Evolutionary conservation across 2,329 filamentous ascomycete genomes (phyloP).

Genomic region (Cordyceps tenuipes): DNA sequence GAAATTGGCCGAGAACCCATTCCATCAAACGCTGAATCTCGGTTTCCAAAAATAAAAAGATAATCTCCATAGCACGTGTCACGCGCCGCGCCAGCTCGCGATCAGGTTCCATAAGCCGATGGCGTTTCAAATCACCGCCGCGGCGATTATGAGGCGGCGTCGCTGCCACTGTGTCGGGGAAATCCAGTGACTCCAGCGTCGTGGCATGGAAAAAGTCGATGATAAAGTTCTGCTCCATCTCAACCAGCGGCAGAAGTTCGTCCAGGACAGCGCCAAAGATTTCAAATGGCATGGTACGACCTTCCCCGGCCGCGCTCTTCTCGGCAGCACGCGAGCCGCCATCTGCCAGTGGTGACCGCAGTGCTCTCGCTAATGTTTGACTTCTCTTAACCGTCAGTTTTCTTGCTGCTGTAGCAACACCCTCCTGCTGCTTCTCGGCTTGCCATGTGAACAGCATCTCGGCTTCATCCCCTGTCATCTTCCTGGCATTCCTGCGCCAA

Average conservation of each 20-base stretch:
- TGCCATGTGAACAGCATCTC: constrained; percentile 84
- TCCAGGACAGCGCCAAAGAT: constrained; percentile 73
- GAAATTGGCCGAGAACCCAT: constrained; percentile 73
- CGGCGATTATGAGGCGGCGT: constrained; percentile 58
- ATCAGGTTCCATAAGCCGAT: constrained; percentile 80
- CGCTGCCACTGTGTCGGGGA: constrained; percentile 67
- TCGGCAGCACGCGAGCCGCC: constrained; percentile 44
- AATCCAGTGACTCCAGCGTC: constrained; percentile 74
- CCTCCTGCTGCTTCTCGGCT: constrained; percentile 76
- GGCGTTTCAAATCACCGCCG: constrained; percentile 63
- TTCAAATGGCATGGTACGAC: constrained; percentile 66
- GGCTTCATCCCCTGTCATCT: constrained; percentile 65
- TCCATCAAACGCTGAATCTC: constrained; percentile 75
- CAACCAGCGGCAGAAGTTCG: constrained; percentile 72
- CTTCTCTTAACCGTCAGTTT: constrained; percentile 92
- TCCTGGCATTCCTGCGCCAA: constrained; percentile 74
- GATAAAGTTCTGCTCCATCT: constrained; percentile 93
- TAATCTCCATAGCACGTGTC: constrained; percentile 78
- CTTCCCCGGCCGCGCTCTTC: constrained; percentile 50
- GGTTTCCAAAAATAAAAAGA: constrained; percentile 73
- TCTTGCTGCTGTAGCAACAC: constrained; percentile 65
- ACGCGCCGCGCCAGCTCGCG: constrained; percentile 77
- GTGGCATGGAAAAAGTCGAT: constrained; percentile 95
- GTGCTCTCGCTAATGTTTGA: constrained; percentile 70
- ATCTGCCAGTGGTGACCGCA: constrained; percentile 61